Conservation (phyloP, 2,329 filamentous ascomycete species). For the Capronia epimyces region DNA sequence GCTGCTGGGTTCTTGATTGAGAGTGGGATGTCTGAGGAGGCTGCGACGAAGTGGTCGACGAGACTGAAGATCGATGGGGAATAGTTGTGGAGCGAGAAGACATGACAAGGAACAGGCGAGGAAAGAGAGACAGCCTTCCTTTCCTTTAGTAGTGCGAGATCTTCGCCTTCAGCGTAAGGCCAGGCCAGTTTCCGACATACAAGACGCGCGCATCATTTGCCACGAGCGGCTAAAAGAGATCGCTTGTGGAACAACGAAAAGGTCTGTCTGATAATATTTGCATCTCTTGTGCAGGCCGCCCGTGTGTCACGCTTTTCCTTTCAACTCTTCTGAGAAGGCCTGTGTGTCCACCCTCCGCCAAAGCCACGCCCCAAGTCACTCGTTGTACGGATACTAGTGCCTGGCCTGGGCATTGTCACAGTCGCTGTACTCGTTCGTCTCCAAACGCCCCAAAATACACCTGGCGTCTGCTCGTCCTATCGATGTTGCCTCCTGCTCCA, state of each 20-base stretch:
- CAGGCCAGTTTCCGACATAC: conserved; percentile 6
- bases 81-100: conserved; percentile 25
- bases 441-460: too few species aligned
- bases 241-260: background rate
- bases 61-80: conserved; percentile 23
- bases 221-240: conserved; percentile 15
- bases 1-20: conserved; percentile 7
- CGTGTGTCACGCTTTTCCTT: background rate
- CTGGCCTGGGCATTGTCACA: too few species aligned
- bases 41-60: conserved; percentile 21
- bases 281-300: background rate
- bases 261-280: background rate
- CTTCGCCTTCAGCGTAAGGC: conserved; percentile 7
- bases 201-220: conserved; percentile 17
- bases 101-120: conserved; percentile 21
- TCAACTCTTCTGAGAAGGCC: background rate
- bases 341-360: too few species aligned
- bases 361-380: too few species aligned
- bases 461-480: too few species aligned
- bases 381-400: too few species aligned
- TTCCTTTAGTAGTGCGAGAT: background rate
- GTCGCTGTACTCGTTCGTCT: too few species aligned
- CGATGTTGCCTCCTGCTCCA: too few species aligned
- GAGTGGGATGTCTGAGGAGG: conserved; percentile 16
- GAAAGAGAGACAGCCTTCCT: conserved; percentile 8